Base-by-base conservation (phyloP, 164 flowering plant species). In the Umbellularia californica region DNA sequence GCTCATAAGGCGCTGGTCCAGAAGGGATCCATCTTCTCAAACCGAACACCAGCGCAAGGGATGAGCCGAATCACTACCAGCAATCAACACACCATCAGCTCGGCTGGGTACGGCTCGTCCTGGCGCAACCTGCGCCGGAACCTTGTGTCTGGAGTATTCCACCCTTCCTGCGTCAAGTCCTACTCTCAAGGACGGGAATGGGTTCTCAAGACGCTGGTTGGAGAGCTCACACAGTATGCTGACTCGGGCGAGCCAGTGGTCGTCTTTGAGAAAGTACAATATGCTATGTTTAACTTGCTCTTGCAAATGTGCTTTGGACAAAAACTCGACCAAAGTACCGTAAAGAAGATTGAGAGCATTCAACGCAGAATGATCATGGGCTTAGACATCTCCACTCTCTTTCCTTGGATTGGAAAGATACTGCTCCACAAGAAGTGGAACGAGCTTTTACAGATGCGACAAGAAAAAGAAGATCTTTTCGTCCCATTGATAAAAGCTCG, bases 111-210 rank as follows among this genome's bases (percentile, higher is more conserved):
- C 85, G 89, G 89, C 85, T 86, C 3, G 50, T 74, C 47, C 52
- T 85, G 88, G 88, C 83, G 86, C 2, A 50, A 72, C 50, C 76
- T 85, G 22, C 84, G 89, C 55, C 85, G 86, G 2, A 87, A 85
- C 70, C 79, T 86, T 62, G 55, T 80, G 9, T 47, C 81, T 5
- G 78, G 84, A 67, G 73, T 82, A 27, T 73, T 87, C 63, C 79
- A 80, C 52, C 83, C 88, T 23, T 75, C 86, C 10, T 78, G 81
- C 1, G 51, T 83, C 63, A 81, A 75, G 35, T 30, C 35, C 35
- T 30, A 30, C 35, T 30, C 35, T 0, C 35, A 30, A 30, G 35
- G 35, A 30, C 35, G 5, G 35, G 35, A 30, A 30, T 30, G 35
- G 35, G 35, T 30, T 30, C 35, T 30, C 5, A 30, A 64, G 30